Percentiles rank a stretch among this genome's conserved stretches.
Conservation (phyloP, 2,329 filamentous ascomycete species). For the Penicillium freii region DNA sequence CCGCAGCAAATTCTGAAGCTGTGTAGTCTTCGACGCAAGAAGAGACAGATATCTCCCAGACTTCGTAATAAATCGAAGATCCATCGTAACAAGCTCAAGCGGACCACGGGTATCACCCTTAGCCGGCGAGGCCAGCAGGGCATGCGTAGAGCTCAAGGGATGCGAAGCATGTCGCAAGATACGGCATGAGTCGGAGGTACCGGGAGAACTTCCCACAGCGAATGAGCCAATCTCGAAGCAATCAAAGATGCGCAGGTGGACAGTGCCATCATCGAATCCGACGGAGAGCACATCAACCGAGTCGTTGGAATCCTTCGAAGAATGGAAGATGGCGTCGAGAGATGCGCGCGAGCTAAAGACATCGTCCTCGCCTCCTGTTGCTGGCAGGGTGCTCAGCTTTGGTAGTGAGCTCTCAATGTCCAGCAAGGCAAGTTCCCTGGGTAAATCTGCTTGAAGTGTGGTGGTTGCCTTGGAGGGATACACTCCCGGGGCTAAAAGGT, state of each 20-base stretch:
- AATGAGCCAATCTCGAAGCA: constrained; percentile 72
- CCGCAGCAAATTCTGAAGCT: constrained; percentile 78
- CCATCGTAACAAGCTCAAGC: constrained; percentile 69
- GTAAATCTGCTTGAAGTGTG: constrained; percentile 57
- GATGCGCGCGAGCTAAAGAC: constrained; percentile 69
- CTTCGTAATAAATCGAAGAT: constrained; percentile 77
- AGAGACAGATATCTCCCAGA: constrained; percentile 75
- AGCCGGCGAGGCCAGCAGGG: constrained; percentile 56
- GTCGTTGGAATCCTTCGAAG: constrained; percentile 64
- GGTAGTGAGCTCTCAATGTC: constrained; percentile 75
- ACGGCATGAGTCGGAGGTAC: constrained; percentile 40
- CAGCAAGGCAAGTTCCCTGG: constrained; percentile 68
- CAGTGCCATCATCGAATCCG: constrained; percentile 66
- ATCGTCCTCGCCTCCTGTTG: constrained; percentile 60
- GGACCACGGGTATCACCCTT: constrained; percentile 38
- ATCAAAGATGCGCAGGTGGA: constrained; percentile 81
- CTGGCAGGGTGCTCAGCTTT: constrained; percentile 70
- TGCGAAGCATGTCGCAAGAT: constrained; percentile 67
- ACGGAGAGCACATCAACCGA: constrained; percentile 77
- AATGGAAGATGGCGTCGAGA: constrained; percentile 68
- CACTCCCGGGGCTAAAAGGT: constrained; percentile 41
- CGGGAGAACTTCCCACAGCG: constrained; percentile 40
- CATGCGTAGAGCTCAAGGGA: constrained; percentile 71
- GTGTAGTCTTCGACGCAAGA: constrained; percentile 81
- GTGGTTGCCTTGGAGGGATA: constrained; percentile 38